Base-by-base conservation (phyloP, 441 rosid species). In the Adansonia madagascariensis region DNA sequence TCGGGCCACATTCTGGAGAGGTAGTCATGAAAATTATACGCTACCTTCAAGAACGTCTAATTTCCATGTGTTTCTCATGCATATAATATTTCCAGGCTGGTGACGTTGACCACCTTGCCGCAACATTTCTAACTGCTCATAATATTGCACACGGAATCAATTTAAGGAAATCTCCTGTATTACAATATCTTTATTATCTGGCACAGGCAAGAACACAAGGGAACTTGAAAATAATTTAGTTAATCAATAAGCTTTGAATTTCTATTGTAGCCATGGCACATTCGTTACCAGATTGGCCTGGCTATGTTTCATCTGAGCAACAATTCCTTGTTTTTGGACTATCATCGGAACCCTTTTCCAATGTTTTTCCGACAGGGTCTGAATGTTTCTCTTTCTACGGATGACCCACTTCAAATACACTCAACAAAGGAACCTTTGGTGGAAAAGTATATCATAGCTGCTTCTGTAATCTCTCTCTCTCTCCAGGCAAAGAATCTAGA, bases 251-350 rank as follows among this genome's bases (percentile, higher is more conserved):
- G 64, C 52, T 10, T 24, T 77, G 55, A 20, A 75, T 73, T 39
- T 83, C 77, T 80, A 76, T 74, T 20, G 47, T 39, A 41, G 2
- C 76, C 43, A 17, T 76, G 65, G 8, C 61, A 20, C 41, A 35
- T 35, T 4, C 41, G 41, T 35, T 75, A 78, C 75, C 89, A 97
- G 99, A 93, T 97, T 57, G 98, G 98, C 75, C 86, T 97, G 87
- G 98, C 98, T 59, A 91, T 97, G 98, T 97, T 98, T 80, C 99
- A 98, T 81, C 90, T 94, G 82, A 97, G 98, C 95, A 97, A 97
- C 90, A 97, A 97, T 86, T 93, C 98, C 71, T 82, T 97, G 81
- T 97, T 97, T 86, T 84, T 97, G 59, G 99, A 97, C 81, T 97
- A 97, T 78, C 99, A 97, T 80, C 80, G 97, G 75, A 97, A 94